Conservation (phyloP, 306 rosid genomes). For the Vicia villosa region DNA sequence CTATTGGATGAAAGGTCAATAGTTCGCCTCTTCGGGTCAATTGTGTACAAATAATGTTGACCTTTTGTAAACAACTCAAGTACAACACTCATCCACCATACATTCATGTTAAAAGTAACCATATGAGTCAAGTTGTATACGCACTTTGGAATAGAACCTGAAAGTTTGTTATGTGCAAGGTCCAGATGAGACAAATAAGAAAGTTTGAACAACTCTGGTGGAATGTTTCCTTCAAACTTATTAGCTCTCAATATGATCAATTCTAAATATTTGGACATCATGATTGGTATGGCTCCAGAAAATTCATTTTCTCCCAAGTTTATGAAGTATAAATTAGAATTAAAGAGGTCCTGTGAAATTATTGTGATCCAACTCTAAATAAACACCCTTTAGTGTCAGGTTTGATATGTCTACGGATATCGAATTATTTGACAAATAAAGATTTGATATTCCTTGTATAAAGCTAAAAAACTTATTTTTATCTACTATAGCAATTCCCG, state of each 20-base stretch:
- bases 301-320: not conserved
- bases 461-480: not conserved
- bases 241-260: too few species aligned
- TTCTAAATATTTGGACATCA: not conserved
- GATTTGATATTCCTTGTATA: not conserved
- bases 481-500: not conserved
- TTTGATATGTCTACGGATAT: not conserved
- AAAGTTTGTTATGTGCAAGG: too few species aligned
- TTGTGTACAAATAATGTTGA: too few species aligned
- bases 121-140: not conserved
- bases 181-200: too few species aligned
- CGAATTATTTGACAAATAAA: not conserved
- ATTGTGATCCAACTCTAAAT: not conserved
- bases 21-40: not conserved
- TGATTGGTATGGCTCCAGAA: not conserved
- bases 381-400: not conserved
- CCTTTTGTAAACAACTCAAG: not conserved
- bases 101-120: not conserved
- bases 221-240: too few species aligned
- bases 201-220: too few species aligned
- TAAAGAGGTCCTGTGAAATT: conserved; percentile 23
- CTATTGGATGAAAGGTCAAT: not conserved
- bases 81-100: not conserved
- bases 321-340: too few species aligned
- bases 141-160: not conserved